Evolutionary conservation across 164 flowering plant species (phyloP).

Genomic region (Chimonanthus praecox): DNA sequence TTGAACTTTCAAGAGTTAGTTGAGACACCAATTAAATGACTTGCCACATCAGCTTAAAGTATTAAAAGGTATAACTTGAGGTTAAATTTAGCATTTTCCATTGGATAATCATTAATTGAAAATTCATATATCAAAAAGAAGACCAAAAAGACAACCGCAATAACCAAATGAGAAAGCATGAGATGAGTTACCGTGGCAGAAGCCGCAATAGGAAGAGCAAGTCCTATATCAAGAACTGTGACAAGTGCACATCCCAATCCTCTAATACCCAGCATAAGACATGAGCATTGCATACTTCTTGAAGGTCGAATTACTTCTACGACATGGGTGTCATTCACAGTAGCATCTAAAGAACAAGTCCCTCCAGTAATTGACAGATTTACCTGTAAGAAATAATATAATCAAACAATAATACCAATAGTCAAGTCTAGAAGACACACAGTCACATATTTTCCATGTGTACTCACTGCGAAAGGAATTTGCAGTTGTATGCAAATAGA

Average conservation of each 20-base stretch:
- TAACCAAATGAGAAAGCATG: not conserved
- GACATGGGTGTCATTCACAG: constrained; percentile 70
- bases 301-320: constrained; percentile 57
- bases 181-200: constrained; percentile 52
- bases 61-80: too few species aligned
- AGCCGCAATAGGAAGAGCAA: constrained; percentile 60
- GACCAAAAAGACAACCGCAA: not conserved
- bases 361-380: constrained; percentile 82
- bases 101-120: too few species aligned
- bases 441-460: too few species aligned
- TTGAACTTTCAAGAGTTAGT: too few species aligned
- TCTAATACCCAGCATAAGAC: constrained; percentile 54
- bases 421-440: too few species aligned
- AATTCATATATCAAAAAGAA: too few species aligned
- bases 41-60: too few species aligned
- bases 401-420: too few species aligned
- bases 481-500: too few species aligned
- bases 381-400: constrained; percentile 25
- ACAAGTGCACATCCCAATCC: constrained; percentile 69
- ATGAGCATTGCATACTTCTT: constrained; percentile 47
- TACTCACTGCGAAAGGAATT: too few species aligned
- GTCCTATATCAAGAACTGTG: constrained; percentile 70
- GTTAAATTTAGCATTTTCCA: too few species aligned
- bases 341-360: constrained; percentile 63
- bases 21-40: too few species aligned